Conservation (phyloP, 495 filamentous ascomycete species). For the Hyaloscypha hepaticicola region DNA sequence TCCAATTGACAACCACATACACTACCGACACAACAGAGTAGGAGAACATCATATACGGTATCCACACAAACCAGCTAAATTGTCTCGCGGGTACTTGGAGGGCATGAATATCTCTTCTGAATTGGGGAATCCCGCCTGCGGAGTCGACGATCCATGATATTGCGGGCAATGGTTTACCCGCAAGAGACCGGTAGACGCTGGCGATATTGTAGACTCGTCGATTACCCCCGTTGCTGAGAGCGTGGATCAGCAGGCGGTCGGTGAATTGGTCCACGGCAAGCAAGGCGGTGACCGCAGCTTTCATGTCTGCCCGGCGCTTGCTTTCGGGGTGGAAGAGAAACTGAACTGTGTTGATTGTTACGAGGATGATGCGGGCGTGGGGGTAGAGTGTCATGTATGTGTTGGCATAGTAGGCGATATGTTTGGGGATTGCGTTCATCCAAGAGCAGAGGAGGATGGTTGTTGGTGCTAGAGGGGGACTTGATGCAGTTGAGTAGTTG, state of each 20-base stretch:
- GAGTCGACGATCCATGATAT: conserved; percentile 20
- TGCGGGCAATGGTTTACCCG: conserved; percentile 14
- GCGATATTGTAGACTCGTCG: conserved; percentile 21
- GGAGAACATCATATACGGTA: conserved; percentile 10
- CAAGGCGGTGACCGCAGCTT: conserved; percentile 14
- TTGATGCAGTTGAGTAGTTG: not conserved
- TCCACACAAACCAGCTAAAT: conserved; percentile 14
- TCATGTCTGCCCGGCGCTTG: conserved; percentile 18
- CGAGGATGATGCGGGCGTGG: conserved; percentile 38
- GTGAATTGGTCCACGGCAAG: conserved; percentile 6
- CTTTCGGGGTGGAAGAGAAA: conserved; percentile 28
- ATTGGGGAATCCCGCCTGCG: conserved; percentile 27
- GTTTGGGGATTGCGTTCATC: conserved; percentile 41
- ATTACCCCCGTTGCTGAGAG: conserved; percentile 28
- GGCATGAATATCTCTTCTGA: conserved; percentile 25
- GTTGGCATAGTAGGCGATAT: conserved; percentile 44
- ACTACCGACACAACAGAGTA: conserved; percentile 13
- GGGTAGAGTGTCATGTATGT: conserved; percentile 44
- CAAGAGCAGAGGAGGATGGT: conserved; percentile 41
- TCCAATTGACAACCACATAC: conserved; percentile 23
- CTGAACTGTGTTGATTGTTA: conserved; percentile 24
- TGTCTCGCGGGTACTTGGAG: conserved; percentile 6
- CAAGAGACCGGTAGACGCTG: conserved; percentile 11
- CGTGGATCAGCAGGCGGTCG: conserved; percentile 22
- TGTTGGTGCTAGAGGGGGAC: conserved; percentile 11